Conservation (phyloP, 2,329 filamentous ascomycete species). For the Chaetoscypha palmicola region DNA sequence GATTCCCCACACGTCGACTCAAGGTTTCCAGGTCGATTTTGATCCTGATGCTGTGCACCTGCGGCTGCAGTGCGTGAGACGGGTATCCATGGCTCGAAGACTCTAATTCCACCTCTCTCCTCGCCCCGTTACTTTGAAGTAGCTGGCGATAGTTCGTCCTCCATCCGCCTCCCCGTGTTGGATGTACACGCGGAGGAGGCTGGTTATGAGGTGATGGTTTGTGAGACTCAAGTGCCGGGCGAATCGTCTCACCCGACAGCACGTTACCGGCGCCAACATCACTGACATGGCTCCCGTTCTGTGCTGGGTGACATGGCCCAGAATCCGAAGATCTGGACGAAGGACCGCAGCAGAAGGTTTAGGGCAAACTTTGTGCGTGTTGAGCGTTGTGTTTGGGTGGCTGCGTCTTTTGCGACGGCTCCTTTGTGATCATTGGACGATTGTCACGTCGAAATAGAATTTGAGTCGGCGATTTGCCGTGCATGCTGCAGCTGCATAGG, state of each 20-base stretch:
- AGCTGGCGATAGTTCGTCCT: background rate
- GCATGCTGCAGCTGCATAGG: slow-evolving; percentile 2
- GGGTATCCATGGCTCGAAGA: too few species aligned
- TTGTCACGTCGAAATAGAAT: background rate
- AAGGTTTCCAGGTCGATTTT: background rate
- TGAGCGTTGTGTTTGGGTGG: background rate
- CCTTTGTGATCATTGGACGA: too few species aligned
- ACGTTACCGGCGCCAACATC: slow-evolving; percentile 4
- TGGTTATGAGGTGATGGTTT: background rate
- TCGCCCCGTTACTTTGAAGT: background rate
- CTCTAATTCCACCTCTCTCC: background rate
- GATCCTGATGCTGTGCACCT: background rate
- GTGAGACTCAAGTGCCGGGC: slow-evolving; percentile 5
- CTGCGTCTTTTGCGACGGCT: background rate
- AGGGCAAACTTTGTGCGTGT: background rate
- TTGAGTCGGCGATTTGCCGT: background rate
- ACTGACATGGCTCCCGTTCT: background rate
- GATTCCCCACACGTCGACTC: background rate
- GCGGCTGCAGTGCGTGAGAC: too few species aligned
- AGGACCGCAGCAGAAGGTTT: background rate
- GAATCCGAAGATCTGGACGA: slow-evolving; percentile 6
- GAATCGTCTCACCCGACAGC: slow-evolving; percentile 4
- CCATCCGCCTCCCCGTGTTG: background rate
- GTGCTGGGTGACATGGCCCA: slow-evolving; percentile 1
- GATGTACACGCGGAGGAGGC: background rate